phyloP scores from a whole-genome alignment of 306 rosid species.

The Cotoneaster glaucophyllus region DNA sequence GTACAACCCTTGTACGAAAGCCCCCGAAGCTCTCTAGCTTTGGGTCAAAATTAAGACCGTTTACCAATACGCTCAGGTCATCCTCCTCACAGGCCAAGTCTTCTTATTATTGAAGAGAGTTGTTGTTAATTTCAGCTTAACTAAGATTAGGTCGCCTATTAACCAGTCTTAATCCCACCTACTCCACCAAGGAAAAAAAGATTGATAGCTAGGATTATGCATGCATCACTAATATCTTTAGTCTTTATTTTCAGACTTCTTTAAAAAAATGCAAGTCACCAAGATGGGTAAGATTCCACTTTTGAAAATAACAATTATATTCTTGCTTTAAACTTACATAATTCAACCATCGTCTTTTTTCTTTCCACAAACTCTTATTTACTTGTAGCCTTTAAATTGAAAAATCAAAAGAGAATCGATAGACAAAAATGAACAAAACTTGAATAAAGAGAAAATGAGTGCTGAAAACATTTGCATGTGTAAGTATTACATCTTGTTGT shows the following conservation, averaged over 20 bases:
- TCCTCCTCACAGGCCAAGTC: not conserved
- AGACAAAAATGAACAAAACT: not conserved
- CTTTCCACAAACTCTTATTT: not conserved
- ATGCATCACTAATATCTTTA: not conserved
- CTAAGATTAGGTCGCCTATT: not conserved
- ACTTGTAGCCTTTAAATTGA: too few species aligned
- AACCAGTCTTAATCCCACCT: constrained; percentile 16
- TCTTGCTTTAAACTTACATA: too few species aligned
- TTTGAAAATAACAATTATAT: not conserved
- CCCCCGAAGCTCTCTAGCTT: not conserved
- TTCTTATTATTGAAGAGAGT: not conserved
- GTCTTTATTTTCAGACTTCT: not conserved
- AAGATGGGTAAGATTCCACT: not conserved
- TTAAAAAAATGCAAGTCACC: not conserved
- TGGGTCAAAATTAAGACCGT: not conserved
- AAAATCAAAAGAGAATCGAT: too few species aligned
- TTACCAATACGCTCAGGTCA: not conserved
- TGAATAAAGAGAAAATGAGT: not conserved
- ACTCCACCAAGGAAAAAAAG: not conserved
- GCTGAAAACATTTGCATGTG: too few species aligned
- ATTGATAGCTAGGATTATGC: not conserved
- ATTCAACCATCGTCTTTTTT: not conserved
- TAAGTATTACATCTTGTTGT: too few species aligned
- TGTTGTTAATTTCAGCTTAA: not conserved
- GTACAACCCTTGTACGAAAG: not conserved